Evolutionary conservation across 164 flowering plant genomes (phyloP).

Genomic region (Piper betle): DNA sequence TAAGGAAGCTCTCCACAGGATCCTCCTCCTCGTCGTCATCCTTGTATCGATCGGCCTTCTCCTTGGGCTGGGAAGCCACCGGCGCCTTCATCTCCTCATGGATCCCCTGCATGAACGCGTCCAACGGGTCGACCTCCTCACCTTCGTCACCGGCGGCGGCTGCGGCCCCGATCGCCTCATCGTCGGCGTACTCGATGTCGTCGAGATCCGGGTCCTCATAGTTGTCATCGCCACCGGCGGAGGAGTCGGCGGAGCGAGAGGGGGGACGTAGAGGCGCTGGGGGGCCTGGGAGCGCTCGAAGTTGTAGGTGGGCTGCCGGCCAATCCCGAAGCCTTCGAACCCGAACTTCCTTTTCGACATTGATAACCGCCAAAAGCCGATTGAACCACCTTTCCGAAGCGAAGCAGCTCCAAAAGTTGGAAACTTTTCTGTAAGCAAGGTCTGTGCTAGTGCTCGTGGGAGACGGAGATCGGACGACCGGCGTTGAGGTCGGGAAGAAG

Average conservation of each 20-base stretch:
- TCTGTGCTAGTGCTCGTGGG: too few species aligned
- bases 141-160: slow-evolving; percentile 22
- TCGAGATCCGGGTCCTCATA: slow-evolving; percentile 73
- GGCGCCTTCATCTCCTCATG: slow-evolving; percentile 72
- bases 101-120: slow-evolving; percentile 94
- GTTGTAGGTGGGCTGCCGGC: slow-evolving; percentile 63
- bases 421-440: too few species aligned
- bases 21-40: slow-evolving; percentile 80
- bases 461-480: too few species aligned
- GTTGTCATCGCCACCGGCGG: slow-evolving; percentile 30
- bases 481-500: too few species aligned
- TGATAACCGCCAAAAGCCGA: background rate
- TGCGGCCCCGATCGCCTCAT: slow-evolving; percentile 16
- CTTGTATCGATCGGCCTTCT: slow-evolving; percentile 45
- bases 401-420: too few species aligned
- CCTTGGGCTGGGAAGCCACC: slow-evolving; percentile 34
- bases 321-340: slow-evolving; percentile 91
- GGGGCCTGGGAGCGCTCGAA: slow-evolving; percentile 85
- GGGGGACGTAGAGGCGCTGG: slow-evolving; percentile 80
- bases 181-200: slow-evolving; percentile 70
- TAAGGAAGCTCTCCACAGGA: slow-evolving; percentile 79
- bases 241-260: slow-evolving; percentile 22
- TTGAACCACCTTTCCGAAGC: background rate
- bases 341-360: slow-evolving; percentile 97
- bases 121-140: slow-evolving; percentile 79